Percentiles rank a stretch among this genome's conserved stretches.
phyloP scores from a whole-genome alignment of 2,329 filamentous ascomycete species.

The Aspergillus japonicus region DNA sequence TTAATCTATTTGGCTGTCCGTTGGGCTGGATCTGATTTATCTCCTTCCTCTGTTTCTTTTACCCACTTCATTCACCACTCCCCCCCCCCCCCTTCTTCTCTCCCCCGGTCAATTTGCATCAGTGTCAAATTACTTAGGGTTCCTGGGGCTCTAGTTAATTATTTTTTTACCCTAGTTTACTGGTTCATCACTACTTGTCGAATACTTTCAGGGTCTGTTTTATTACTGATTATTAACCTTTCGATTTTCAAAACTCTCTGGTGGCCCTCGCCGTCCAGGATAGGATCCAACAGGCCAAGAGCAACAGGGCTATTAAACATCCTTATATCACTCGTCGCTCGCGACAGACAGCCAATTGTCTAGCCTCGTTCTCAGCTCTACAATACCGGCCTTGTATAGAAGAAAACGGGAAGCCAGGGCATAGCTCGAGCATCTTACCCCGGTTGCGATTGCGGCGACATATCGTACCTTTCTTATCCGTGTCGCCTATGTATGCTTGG shows the following conservation, averaged over 20 bases:
- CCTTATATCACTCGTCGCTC: background rate
- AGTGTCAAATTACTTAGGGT: background rate
- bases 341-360: background rate
- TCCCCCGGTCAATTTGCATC: background rate
- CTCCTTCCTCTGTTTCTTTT: background rate
- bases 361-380: background rate
- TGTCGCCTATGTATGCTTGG: background rate
- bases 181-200: background rate
- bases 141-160: background rate
- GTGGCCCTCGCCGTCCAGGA: background rate
- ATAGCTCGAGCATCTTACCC: background rate
- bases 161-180: background rate
- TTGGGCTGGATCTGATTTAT: background rate
- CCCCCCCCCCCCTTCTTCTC: background rate
- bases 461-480: background rate
- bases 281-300: background rate
- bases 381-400: background rate
- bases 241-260: background rate
- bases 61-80: too few relatives aligned
- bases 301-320: background rate
- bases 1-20: slow-evolving; percentile 8
- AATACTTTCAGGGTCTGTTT: background rate
- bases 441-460: background rate
- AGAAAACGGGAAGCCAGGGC: background rate
- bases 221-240: too few relatives aligned